A percentile compares a stretch with the other conserved stretches of the same genome.
Conservation (phyloP, 768 basidiomycete species). For the Suillus cothurnatus region DNA sequence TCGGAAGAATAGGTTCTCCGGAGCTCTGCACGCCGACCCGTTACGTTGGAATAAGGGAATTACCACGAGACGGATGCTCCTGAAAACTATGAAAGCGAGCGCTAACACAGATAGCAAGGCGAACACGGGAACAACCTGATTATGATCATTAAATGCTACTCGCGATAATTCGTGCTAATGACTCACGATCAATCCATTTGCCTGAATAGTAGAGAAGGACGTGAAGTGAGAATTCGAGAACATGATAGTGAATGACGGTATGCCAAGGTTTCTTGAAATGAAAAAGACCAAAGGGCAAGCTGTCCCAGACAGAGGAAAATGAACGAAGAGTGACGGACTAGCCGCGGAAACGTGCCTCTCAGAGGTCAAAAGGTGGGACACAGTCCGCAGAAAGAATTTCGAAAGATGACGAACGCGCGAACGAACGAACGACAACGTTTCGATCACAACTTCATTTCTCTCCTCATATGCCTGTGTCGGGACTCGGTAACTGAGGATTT, state of each 20-base stretch:
- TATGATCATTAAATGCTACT: not conserved
- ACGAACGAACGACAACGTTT: slow-evolving; percentile 19
- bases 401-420: slow-evolving; percentile 19
- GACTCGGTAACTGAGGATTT: slow-evolving; percentile 6
- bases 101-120: slow-evolving; percentile 57
- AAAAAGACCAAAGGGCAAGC: slow-evolving; percentile 6
- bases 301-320: slow-evolving; percentile 19
- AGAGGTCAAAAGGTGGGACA: slow-evolving; percentile 35
- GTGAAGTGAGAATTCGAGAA: slow-evolving; percentile 6
- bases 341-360: slow-evolving; percentile 30
- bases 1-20: slow-evolving; percentile 64
- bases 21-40: slow-evolving; percentile 29
- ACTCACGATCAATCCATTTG: slow-evolving; percentile 25
- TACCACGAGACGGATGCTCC: slow-evolving; percentile 50
- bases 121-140: slow-evolving; percentile 50
- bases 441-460: not conserved
- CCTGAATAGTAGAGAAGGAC: slow-evolving; percentile 17
- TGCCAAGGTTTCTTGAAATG: slow-evolving; percentile 1
- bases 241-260: slow-evolving; percentile 14
- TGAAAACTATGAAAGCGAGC: slow-evolving; percentile 49
- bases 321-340: slow-evolving; percentile 19
- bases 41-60: slow-evolving; percentile 33
- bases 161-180: not conserved
- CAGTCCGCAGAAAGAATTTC: slow-evolving; percentile 33
- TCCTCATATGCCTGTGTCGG: slow-evolving; percentile 10